phyloP scores from a whole-genome alignment of 2,329 filamentous ascomycete genomes.

The Ophiostoma himal-ulmi region DNA sequence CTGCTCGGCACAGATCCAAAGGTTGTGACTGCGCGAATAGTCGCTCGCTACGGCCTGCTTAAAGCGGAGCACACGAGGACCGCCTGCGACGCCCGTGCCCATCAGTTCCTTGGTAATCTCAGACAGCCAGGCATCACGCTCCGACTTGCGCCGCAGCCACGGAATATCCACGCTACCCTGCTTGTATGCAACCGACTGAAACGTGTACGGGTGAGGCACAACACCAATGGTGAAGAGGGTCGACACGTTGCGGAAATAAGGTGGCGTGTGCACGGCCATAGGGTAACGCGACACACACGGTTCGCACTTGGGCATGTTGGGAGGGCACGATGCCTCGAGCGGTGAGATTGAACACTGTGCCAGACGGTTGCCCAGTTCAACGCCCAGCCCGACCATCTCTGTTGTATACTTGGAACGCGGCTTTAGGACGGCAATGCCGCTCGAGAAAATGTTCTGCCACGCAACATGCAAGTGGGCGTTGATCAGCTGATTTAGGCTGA shows the following conservation, averaged over 20 bases:
- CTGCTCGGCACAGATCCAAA: conserved; percentile 75
- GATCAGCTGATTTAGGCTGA: conserved; percentile 66
- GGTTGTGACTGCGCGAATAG: conserved; percentile 54
- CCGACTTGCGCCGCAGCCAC: conserved; percentile 61
- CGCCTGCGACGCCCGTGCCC: conserved; percentile 55
- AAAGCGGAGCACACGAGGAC: conserved; percentile 63
- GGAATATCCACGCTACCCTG: conserved; percentile 55
- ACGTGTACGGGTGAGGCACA: conserved; percentile 87
- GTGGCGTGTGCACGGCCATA: conserved; percentile 61
- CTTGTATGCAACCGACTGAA: conserved; percentile 61
- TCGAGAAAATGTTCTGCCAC: conserved; percentile 73
- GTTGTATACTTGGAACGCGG: conserved; percentile 71
- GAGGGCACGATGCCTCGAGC: conserved; percentile 72
- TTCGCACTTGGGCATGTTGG: conserved; percentile 67
- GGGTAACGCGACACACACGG: conserved; percentile 63
- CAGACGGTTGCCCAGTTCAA: conserved; percentile 68
- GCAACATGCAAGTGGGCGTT: conserved; percentile 77
- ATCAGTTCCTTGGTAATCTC: conserved; percentile 65
- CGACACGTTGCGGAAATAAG: conserved; percentile 65
- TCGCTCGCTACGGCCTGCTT: conserved; percentile 76
- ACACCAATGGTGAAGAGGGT: conserved; percentile 74
- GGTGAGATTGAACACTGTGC: conserved; percentile 69
- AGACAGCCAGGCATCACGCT: conserved; percentile 73
- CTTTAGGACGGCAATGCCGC: conserved; percentile 75
- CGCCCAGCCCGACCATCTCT: conserved; percentile 61